phyloP scores from a whole-genome alignment of 2,329 filamentous ascomycete genomes.

The Ciborinia camelliae region DNA sequence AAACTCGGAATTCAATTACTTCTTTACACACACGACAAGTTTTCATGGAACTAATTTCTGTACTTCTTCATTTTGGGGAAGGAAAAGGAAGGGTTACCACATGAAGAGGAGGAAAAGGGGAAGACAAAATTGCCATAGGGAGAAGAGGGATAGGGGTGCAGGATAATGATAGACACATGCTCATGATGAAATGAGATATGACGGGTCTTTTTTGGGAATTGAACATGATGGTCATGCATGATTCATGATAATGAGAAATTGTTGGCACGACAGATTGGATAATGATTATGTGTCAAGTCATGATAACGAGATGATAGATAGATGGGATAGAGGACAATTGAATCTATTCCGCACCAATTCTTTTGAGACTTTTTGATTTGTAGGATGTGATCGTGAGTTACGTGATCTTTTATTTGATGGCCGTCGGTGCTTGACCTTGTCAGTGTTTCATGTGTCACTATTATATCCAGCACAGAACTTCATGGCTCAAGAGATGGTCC shows the following conservation, averaged over 20 bases:
- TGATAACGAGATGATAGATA: constrained; percentile 6
- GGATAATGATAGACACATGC: constrained; percentile 11
- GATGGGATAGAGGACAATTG: constrained; percentile 49
- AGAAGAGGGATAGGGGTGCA: background rate
- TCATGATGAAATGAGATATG: constrained; percentile 13
- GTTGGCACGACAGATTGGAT: constrained; percentile 4
- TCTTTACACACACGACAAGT: background rate
- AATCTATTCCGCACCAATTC: constrained; percentile 40
- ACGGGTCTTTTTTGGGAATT: background rate
- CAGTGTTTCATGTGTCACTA: background rate
- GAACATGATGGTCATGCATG: constrained; percentile 7
- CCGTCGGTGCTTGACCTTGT: background rate
- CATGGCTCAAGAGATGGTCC: no score
- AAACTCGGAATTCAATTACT: background rate
- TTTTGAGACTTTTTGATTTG: background rate
- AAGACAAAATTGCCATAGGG: background rate
- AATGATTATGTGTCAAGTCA: constrained; percentile 4
- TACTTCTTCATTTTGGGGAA: background rate
- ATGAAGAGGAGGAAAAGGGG: constrained; percentile 17
- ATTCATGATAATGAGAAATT: constrained; percentile 13
- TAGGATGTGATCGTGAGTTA: background rate
- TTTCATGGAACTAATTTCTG: constrained; percentile 7
- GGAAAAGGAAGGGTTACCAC: constrained; percentile 8
- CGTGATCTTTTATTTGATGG: background rate
- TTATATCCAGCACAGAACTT: background rate